Evolutionary conservation across 148 eudicot species (phyloP).

Genomic region (Rheum nobile): DNA sequence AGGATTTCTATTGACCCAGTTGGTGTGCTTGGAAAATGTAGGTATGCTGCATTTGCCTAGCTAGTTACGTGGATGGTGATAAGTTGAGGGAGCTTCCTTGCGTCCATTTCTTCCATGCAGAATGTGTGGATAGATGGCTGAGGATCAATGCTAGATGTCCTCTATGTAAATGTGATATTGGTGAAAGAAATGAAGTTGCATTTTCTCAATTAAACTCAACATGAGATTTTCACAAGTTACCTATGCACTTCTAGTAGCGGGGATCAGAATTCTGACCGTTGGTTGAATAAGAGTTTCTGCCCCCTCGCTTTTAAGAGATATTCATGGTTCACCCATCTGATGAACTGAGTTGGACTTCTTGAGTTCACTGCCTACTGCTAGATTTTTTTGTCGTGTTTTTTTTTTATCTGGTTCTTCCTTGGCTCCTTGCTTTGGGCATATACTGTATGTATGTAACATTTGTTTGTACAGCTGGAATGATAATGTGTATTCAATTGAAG

Average conservation of each 20-base stretch:
- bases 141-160: slow-evolving; percentile 74
- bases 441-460: background rate
- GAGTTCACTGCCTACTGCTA: background rate
- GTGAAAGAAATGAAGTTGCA: slow-evolving; percentile 20
- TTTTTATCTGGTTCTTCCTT: background rate
- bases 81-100: slow-evolving; percentile 74
- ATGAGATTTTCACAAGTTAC: background rate
- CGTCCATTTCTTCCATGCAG: slow-evolving; percentile 63
- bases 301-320: background rate
- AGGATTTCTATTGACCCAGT: slow-evolving; percentile 2
- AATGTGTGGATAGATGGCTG: slow-evolving; percentile 74
- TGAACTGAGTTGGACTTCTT: background rate
- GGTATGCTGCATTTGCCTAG: slow-evolving; percentile 73
- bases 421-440: background rate
- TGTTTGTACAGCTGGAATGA: background rate
- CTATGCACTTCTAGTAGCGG: background rate
- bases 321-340: background rate
- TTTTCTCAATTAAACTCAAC: slow-evolving; percentile 27
- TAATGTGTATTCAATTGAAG: background rate
- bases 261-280: background rate
- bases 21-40: slow-evolving; percentile 9
- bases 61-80: slow-evolving; percentile 45
- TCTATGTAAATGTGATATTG: slow-evolving; percentile 56
- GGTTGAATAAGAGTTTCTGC: background rate
- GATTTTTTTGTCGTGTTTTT: background rate